Evolutionary conservation across 768 basidiomycete genomes (phyloP).

Genomic region (Paxillus rubicundulus): DNA sequence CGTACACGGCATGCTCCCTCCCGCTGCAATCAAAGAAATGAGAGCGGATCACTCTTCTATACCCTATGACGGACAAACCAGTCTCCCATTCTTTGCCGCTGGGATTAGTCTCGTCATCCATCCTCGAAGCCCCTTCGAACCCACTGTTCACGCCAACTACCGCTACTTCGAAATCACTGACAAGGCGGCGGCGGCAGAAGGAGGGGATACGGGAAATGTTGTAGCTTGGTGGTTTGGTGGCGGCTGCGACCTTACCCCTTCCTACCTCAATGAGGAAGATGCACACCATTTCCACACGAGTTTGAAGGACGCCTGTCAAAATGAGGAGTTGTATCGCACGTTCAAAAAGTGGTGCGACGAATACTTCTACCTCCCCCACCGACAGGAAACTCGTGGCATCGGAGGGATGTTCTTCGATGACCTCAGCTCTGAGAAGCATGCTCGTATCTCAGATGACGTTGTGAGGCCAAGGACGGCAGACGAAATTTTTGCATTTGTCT

Average conservation of each 20-base stretch:
- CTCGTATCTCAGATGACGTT: slow-evolving; percentile 48
- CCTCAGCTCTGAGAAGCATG: slow-evolving; percentile 63
- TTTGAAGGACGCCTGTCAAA: slow-evolving; percentile 72
- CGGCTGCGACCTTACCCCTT: slow-evolving; percentile 91
- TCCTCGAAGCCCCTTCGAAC: slow-evolving; percentile 88
- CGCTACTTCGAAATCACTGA: slow-evolving; percentile 94
- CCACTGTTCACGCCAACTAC: slow-evolving; percentile 94
- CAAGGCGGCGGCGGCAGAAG: slow-evolving; percentile 26
- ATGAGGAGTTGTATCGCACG: slow-evolving; percentile 64
- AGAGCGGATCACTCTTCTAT: slow-evolving; percentile 83
- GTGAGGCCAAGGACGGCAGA: slow-evolving; percentile 56
- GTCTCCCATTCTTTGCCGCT: slow-evolving; percentile 89
- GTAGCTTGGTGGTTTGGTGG: slow-evolving; percentile 99
- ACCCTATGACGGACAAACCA: slow-evolving; percentile 55
- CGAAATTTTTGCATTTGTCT: slow-evolving; percentile 76
- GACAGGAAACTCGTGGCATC: slow-evolving; percentile 80
- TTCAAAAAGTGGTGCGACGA: slow-evolving; percentile 98
- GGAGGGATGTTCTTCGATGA: slow-evolving; percentile 99
- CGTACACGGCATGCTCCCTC: slow-evolving; percentile 85
- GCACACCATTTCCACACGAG: slow-evolving; percentile 82
- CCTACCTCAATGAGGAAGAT: slow-evolving; percentile 88
- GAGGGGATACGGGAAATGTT: slow-evolving; percentile 46
- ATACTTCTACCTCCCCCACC: slow-evolving; percentile 92
- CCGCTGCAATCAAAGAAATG: slow-evolving; percentile 92
- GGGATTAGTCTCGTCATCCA: slow-evolving; percentile 93